Conservation (phyloP, 257 asterid genomes). For the Lavandula angustifolia region DNA sequence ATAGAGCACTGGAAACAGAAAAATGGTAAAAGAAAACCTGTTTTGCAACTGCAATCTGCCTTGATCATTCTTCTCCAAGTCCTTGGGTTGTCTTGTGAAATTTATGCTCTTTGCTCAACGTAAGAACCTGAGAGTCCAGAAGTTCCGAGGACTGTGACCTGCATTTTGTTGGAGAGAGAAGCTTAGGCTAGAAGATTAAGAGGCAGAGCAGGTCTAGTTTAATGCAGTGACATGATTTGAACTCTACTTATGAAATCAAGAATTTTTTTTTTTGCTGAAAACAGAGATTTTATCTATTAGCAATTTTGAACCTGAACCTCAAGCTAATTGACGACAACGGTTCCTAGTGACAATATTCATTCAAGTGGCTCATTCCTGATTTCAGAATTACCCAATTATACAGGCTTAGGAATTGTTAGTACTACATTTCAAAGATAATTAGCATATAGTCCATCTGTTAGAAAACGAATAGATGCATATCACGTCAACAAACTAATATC, state of each 20-base stretch:
- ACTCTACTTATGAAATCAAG: too few species aligned
- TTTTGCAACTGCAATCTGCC: conserved; percentile 3
- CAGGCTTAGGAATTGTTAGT: conserved; percentile 1
- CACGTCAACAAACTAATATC: too few species aligned
- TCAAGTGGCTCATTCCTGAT: background rate
- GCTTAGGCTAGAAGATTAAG: background rate
- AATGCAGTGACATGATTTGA: background rate
- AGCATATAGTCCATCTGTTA: background rate
- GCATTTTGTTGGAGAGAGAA: conserved; percentile 27
- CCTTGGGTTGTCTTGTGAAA: conserved; percentile 20
- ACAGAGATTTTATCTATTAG: background rate
- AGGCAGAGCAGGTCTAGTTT: background rate
- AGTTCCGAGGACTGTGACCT: conserved; percentile 95
- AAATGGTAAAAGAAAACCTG: conserved; percentile 26
- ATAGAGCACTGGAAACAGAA: conserved; percentile 27
- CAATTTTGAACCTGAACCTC: conserved; percentile 11
- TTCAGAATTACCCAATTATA: background rate
- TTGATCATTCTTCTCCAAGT: conserved; percentile 23
- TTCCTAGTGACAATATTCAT: background rate
- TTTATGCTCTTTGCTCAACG: conserved; percentile 84
- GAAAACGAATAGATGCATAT: too few species aligned
- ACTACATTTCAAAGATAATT: background rate
- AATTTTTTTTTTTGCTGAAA: too few species aligned
- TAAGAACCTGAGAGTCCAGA: conserved; percentile 97
- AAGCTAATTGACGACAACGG: conserved; percentile 5